phyloP scores from a whole-genome alignment of 352 stramenopile species.

The Phytophthora pisi region DNA sequence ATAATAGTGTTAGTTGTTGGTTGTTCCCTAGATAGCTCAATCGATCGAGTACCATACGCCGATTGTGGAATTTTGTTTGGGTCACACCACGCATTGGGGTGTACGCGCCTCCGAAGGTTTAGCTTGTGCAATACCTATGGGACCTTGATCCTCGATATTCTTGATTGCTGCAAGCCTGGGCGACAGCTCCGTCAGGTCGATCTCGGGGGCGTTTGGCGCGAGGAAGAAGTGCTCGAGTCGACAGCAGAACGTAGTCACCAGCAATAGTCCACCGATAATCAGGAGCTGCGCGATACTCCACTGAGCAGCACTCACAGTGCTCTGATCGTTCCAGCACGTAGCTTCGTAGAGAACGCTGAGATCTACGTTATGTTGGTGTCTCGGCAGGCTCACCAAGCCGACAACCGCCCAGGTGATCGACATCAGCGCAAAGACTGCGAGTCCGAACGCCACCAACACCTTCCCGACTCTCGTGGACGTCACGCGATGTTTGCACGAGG shows the following conservation, averaged over 20 bases:
- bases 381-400: slow-evolving; percentile 26
- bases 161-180: slow-evolving; percentile 24
- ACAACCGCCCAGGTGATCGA: slow-evolving; percentile 33
- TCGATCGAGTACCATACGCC: background rate
- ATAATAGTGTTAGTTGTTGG: background rate
- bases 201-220: slow-evolving; percentile 22
- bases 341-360: background rate
- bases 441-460: slow-evolving; percentile 18
- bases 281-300: slow-evolving; percentile 43
- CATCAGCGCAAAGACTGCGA: slow-evolving; percentile 24
- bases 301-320: slow-evolving; percentile 12
- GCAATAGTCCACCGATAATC: slow-evolving; percentile 36
- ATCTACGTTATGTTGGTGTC: background rate
- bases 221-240: slow-evolving; percentile 63
- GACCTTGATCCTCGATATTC: background rate
- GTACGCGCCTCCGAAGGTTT: background rate
- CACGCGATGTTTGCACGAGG: background rate
- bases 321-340: slow-evolving; percentile 11
- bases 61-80: background rate
- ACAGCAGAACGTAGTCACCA: slow-evolving; percentile 59
- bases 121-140: too few relatives aligned
- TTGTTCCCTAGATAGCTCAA: slow-evolving; percentile 4
- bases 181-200: slow-evolving; percentile 49
- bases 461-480: slow-evolving; percentile 5
- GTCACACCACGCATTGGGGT: slow-evolving; percentile 7